Base-by-base conservation (phyloP, 495 filamentous ascomycete species). In the Glutinoglossum americanum region DNA sequence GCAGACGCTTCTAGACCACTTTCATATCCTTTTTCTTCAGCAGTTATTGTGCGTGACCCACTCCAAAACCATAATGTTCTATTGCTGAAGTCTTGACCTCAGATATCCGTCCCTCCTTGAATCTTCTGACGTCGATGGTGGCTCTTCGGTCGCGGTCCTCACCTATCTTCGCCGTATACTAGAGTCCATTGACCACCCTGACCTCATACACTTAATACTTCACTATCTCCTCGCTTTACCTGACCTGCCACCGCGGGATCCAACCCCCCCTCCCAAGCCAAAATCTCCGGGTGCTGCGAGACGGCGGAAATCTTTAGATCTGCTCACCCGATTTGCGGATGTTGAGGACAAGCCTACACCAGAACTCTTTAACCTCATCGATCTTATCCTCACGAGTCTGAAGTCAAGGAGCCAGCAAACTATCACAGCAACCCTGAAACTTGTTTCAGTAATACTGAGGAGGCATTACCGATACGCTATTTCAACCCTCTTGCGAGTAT, bases 31-130 rank as follows among this genome's bases (percentile, higher is more conserved):
- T 10, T 99, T 99, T 66, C 71, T 99, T 47, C 87, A 96, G 63
- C 92, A 97, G 67, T 71, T 99, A 65, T 68, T 99, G 84, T 98
- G 69, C 69, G 83, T 53, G 1, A 30, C 49, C 70, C n/a, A 17
- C 0, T 19, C 53, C 59, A 11, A 26, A 33, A 49, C 19, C 8
- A 45, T 15, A 21, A 32, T 15, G 27, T 21, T 51, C n/a, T 33
- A 13, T 54, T 37, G 13, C 27, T 45, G 45, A 28, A 54, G 17
- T n/a, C 55, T 25, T 55, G 54, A 58, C 65, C 57, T 62, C 59
- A 94, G 88, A 72, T 96, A 97, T 64, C 92, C 92, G 30, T 97
- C 93, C 8, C 70, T 99, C 23, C 74, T 99, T 10, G 88, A 99
- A 67, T 97, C 93, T 5, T 96, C 92, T 0, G 92, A 99, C 71